These are phyloP conservation scores for Pythium chondricola DNA, from an alignment of 352 stramenopile species.

Conservation along the genomic window DNA sequence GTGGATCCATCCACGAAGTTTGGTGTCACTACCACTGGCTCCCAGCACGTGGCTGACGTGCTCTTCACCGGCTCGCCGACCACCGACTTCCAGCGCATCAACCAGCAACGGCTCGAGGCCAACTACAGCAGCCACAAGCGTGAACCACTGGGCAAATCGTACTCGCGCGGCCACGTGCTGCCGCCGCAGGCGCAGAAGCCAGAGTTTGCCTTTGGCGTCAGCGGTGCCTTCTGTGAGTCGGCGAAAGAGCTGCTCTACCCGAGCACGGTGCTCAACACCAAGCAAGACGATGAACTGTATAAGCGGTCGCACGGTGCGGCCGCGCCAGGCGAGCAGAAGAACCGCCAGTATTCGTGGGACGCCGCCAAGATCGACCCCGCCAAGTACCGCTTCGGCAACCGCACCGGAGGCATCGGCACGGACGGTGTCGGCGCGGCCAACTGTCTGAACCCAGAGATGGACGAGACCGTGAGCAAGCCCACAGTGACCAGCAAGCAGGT, in stretches of 20 bases:
- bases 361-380: slow-evolving; percentile 55
- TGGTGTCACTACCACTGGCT: slow-evolving; percentile 55
- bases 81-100: slow-evolving; percentile 63
- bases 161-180: slow-evolving; percentile 57
- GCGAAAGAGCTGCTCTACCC: slow-evolving; percentile 83
- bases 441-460: slow-evolving; percentile 70
- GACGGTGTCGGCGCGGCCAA: slow-evolving; percentile 46
- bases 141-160: slow-evolving; percentile 71
- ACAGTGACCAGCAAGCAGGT: slow-evolving; percentile 56
- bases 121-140: slow-evolving; percentile 78
- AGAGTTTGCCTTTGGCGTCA: slow-evolving; percentile 65
- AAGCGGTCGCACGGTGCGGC: slow-evolving; percentile 71
- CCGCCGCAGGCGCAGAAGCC: slow-evolving; percentile 41
- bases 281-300: slow-evolving; percentile 64
- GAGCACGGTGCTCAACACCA: slow-evolving; percentile 47
- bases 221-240: slow-evolving; percentile 63
- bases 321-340: slow-evolving; percentile 80
- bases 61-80: slow-evolving; percentile 25
- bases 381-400: slow-evolving; percentile 66
- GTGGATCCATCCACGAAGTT: slow-evolving; percentile 61
- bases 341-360: slow-evolving; percentile 79
- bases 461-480: slow-evolving; percentile 34
- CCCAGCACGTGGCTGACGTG: slow-evolving; percentile 64
- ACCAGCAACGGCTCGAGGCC: slow-evolving; percentile 59
- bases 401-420: slow-evolving; percentile 26